phyloP scores from a whole-genome alignment of 208 protist genomes.

The Entamoeba invadens region DNA sequence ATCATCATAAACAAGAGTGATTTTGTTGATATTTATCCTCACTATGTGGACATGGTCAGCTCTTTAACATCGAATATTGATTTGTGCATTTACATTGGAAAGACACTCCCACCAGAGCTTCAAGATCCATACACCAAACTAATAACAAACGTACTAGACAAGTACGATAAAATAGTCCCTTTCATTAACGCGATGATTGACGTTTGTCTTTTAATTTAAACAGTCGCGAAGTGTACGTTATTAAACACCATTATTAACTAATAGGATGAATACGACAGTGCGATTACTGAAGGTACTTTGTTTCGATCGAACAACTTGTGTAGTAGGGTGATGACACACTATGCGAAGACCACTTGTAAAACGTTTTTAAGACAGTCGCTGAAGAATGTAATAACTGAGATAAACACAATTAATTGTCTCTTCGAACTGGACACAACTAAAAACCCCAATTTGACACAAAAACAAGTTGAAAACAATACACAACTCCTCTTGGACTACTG shows the following conservation, averaged over 20 bases:
- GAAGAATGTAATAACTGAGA: not conserved
- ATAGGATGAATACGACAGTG: not conserved
- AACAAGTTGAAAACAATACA: not conserved
- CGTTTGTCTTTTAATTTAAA: not conserved
- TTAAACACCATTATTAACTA: not conserved
- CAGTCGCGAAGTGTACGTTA: too few species aligned
- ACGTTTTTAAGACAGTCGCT: not conserved
- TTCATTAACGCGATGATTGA: not conserved
- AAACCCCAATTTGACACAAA: not conserved
- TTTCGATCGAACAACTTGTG: not conserved
- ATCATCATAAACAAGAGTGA: not conserved
- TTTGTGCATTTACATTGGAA: not conserved
- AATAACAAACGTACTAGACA: not conserved
- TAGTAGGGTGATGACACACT: not conserved
- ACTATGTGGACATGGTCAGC: not conserved
- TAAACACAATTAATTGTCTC: not conserved
- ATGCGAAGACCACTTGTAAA: not conserved
- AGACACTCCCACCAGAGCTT: not conserved
- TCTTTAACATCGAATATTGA: not conserved
- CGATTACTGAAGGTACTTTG: not conserved
- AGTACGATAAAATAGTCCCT: not conserved
- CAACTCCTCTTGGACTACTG: not conserved
- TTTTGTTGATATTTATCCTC: not conserved
- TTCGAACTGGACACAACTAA: not conserved
- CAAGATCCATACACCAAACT: not conserved